Percentiles rank a stretch among this genome's conserved stretches.
Conservation (phyloP, 495 filamentous ascomycete species). For the Aspergillus homomorphus region DNA sequence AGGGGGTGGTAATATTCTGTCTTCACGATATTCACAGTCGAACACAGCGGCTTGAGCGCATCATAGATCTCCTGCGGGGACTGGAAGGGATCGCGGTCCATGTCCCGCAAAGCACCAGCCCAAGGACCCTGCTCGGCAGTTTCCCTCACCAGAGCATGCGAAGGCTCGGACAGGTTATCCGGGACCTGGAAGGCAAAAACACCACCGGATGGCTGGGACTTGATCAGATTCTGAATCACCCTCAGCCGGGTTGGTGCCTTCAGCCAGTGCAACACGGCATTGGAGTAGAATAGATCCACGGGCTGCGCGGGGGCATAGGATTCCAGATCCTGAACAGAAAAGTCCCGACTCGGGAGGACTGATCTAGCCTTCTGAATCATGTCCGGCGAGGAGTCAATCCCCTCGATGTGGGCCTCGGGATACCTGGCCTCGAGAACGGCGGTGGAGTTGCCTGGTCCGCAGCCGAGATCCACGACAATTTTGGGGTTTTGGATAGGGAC, state of each 20-base stretch:
- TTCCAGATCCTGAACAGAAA: slow-evolving; percentile 36
- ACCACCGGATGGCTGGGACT: slow-evolving; percentile 36
- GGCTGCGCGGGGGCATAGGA: slow-evolving; percentile 32
- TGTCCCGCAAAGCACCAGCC: slow-evolving; percentile 28
- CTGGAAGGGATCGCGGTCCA: slow-evolving; percentile 48
- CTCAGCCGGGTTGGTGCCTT: slow-evolving; percentile 36
- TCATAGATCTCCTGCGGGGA: slow-evolving; percentile 44
- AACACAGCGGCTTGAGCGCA: slow-evolving; percentile 35
- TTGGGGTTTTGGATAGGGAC: slow-evolving; percentile 32
- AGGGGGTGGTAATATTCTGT: slow-evolving; percentile 52
- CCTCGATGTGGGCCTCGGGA: slow-evolving; percentile 43
- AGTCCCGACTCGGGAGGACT: slow-evolving; percentile 29
- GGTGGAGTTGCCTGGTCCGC: slow-evolving; percentile 55
- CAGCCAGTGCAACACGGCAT: slow-evolving; percentile 57
- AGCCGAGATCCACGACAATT: slow-evolving; percentile 52
- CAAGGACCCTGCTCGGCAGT: slow-evolving; percentile 37
- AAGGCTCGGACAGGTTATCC: slow-evolving; percentile 47
- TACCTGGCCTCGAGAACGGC: slow-evolving; percentile 39
- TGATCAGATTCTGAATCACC: slow-evolving; percentile 39
- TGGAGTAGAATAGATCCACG: slow-evolving; percentile 50
- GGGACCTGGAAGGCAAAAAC: slow-evolving; percentile 55
- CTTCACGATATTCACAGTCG: slow-evolving; percentile 47
- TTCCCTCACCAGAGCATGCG: slow-evolving; percentile 48
- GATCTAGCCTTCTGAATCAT: slow-evolving; percentile 56
- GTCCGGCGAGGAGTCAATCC: slow-evolving; percentile 51